Evolutionary conservation across 768 basidiomycete genomes (phyloP).

Genomic region (Ephemerocybe angulata): DNA sequence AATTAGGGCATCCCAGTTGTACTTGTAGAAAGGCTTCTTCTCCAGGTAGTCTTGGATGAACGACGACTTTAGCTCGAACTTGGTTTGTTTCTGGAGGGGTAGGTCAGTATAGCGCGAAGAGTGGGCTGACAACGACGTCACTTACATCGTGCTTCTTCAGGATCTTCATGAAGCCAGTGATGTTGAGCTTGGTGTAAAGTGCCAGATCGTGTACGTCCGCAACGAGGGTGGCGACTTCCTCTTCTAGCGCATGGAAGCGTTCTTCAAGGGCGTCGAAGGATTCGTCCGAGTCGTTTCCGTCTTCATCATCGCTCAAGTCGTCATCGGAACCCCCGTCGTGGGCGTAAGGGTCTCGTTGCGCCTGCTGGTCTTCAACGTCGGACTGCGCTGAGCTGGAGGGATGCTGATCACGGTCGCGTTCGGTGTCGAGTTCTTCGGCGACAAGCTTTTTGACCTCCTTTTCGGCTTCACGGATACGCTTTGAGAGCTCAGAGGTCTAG

Average conservation of each 20-base stretch:
- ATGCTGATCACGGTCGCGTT: slow-evolving; percentile 9
- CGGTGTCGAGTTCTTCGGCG: slow-evolving; percentile 39
- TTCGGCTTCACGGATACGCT: slow-evolving; percentile 80
- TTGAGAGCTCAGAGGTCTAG: slow-evolving; percentile 80
- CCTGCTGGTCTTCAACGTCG: slow-evolving; percentile 60
- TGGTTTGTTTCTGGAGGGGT: slow-evolving; percentile 82
- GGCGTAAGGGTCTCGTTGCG: slow-evolving; percentile 34
- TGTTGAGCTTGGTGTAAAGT: slow-evolving; percentile 92
- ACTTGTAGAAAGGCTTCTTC: slow-evolving; percentile 93
- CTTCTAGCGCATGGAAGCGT: slow-evolving; percentile 82
- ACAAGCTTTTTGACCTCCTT: slow-evolving; percentile 78
- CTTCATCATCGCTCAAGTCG: slow-evolving; percentile 44
- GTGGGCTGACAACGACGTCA: not conserved
- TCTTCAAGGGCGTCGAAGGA: slow-evolving; percentile 79
- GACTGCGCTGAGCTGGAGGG: not conserved
- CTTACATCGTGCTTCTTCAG: slow-evolving; percentile 96
- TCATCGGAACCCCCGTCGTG: slow-evolving; percentile 74
- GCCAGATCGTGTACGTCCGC: slow-evolving; percentile 91
- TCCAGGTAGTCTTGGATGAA: slow-evolving; percentile 93
- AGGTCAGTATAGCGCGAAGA: not conserved
- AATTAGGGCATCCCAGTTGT: slow-evolving; percentile 93
- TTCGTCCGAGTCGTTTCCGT: slow-evolving; percentile 38
- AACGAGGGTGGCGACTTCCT: slow-evolving; percentile 91
- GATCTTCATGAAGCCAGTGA: slow-evolving; percentile 98
- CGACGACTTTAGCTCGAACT: slow-evolving; percentile 70